Evolutionary conservation across 2,329 filamentous ascomycete species (phyloP).

Genomic region (Plenodomus tracheiphilus): DNA sequence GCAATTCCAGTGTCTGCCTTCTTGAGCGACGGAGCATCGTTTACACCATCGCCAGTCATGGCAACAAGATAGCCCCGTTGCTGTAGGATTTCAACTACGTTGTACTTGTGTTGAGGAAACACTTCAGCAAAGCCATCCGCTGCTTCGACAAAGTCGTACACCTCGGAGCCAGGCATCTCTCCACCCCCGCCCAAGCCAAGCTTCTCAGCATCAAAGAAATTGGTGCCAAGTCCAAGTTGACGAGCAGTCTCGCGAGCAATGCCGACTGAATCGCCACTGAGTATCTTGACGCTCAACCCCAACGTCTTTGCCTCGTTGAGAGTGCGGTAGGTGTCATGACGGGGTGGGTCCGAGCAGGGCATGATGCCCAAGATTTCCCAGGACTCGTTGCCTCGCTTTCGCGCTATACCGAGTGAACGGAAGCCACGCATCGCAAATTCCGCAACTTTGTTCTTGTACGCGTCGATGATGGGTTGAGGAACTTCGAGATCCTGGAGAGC

Average conservation of each 20-base stretch:
- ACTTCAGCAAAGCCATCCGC: slow-evolving; percentile 94
- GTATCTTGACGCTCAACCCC: slow-evolving; percentile 92
- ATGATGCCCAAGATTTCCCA: slow-evolving; percentile 96
- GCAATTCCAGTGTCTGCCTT: slow-evolving; percentile 97
- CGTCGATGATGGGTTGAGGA: slow-evolving; percentile 73
- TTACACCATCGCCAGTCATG: slow-evolving; percentile 77
- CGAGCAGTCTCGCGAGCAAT: slow-evolving; percentile 91
- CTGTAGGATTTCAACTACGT: slow-evolving; percentile 75
- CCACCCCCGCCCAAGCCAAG: slow-evolving; percentile 87
- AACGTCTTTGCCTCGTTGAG: slow-evolving; percentile 87
- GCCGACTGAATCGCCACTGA: slow-evolving; percentile 91
- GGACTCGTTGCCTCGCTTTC: slow-evolving; percentile 76
- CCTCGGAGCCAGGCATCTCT: slow-evolving; percentile 91
- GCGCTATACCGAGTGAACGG: slow-evolving; percentile 89
- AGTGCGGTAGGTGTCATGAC: slow-evolving; percentile 87
- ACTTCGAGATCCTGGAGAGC: slow-evolving; percentile 64
- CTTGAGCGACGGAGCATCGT: slow-evolving; percentile 82
- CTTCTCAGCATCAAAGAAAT: slow-evolving; percentile 91
- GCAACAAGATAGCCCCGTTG: slow-evolving; percentile 73
- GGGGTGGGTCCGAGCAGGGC: slow-evolving; percentile 89
- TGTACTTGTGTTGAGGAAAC: slow-evolving; percentile 76
- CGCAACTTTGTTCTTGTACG: slow-evolving; percentile 89
- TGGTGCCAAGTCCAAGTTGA: slow-evolving; percentile 87
- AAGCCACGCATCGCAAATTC: slow-evolving; percentile 93
- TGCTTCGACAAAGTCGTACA: slow-evolving; percentile 94